Percentiles rank a stretch among this genome's conserved stretches.
phyloP scores from a whole-genome alignment of 1,139 yeast species.

The Zhuliangozyma parablackwelliae region DNA sequence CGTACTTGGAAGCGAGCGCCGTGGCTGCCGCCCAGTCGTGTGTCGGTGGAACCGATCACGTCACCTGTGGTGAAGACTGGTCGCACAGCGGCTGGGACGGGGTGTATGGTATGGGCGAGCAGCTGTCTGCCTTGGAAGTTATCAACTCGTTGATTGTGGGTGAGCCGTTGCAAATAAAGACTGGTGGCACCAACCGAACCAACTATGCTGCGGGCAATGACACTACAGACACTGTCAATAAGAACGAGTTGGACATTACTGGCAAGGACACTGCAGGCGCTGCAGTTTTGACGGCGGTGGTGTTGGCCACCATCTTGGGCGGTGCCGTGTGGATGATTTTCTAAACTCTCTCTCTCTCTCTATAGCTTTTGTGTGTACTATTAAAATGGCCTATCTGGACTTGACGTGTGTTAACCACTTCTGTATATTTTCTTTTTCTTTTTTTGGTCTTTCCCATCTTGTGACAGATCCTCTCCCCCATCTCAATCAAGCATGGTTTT shows the following conservation, averaged over 20 bases:
- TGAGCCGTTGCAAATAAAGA: slow-evolving; percentile 32
- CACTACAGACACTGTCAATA: slow-evolving; percentile 21
- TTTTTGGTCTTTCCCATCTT: background rate
- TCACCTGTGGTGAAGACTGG: slow-evolving; percentile 76
- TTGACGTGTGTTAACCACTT: background rate
- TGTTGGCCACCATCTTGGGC: slow-evolving; percentile 31
- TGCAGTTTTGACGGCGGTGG: slow-evolving; percentile 43
- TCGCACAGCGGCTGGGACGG: slow-evolving; percentile 55
- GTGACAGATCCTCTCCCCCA: no score
- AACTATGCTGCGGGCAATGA: slow-evolving; percentile 46
- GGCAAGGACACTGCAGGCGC: slow-evolving; percentile 47
- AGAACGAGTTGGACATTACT: slow-evolving; percentile 26
- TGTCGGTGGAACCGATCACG: slow-evolving; percentile 69
- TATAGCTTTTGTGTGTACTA: background rate
- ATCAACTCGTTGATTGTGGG: slow-evolving; percentile 35
- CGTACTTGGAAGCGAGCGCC: slow-evolving; percentile 50
- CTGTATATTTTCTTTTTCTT: background rate
- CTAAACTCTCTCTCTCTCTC: slow-evolving; percentile 11
- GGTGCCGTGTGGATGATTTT: slow-evolving; percentile 46
- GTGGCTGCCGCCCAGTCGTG: slow-evolving; percentile 68
- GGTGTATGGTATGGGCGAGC: slow-evolving; percentile 71
- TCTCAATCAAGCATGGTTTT: slow-evolving; percentile 29
- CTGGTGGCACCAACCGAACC: slow-evolving; percentile 46
- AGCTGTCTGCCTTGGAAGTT: slow-evolving; percentile 71
- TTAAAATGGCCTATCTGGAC: background rate